Conservation (phyloP, 163 green algal genomes). For the Chloromonas sp. region DNA sequence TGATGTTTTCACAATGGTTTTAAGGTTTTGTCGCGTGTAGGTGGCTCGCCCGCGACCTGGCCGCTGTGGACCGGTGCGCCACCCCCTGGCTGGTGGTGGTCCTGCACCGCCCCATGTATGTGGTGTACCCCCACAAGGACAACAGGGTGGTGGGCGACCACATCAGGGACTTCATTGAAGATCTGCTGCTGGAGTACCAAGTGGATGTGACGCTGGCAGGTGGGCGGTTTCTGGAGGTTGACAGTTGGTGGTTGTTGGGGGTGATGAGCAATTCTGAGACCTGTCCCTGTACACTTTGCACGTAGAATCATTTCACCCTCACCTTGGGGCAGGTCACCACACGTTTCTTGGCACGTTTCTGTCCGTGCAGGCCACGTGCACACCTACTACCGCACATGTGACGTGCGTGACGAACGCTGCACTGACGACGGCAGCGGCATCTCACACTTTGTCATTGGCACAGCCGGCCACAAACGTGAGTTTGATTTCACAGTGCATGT, state of each 20-base stretch:
- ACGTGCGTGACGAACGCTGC: slow-evolving; percentile 34
- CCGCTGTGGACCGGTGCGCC: slow-evolving; percentile 47
- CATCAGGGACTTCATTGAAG: slow-evolving; percentile 46
- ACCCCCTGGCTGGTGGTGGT: slow-evolving; percentile 69
- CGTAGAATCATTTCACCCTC: too few species aligned
- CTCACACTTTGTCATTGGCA: slow-evolving; percentile 16
- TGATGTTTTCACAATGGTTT: not conserved
- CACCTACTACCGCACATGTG: slow-evolving; percentile 45
- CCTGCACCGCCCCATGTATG: slow-evolving; percentile 58
- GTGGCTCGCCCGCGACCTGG: slow-evolving; percentile 13
- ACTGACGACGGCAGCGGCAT: slow-evolving; percentile 9
- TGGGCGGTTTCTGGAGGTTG: not conserved
- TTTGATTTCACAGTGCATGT: too few species aligned
- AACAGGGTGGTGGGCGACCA: slow-evolving; percentile 50
- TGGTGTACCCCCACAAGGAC: slow-evolving; percentile 59
- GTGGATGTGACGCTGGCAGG: slow-evolving; percentile 42
- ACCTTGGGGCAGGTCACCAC: too few species aligned
- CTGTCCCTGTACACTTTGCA: too few species aligned
- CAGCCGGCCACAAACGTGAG: slow-evolving; percentile 12
- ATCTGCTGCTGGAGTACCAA: slow-evolving; percentile 42
- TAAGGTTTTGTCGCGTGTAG: not conserved
- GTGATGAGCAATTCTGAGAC: too few species aligned
- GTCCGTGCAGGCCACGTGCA: slow-evolving; percentile 52
- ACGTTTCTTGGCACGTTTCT: too few species aligned
- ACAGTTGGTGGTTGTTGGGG: too few species aligned